A percentile compares a stretch with the other conserved stretches of the same genome.
phyloP scores from a whole-genome alignment of 345 rosid species.

The Angophora floribunda region DNA sequence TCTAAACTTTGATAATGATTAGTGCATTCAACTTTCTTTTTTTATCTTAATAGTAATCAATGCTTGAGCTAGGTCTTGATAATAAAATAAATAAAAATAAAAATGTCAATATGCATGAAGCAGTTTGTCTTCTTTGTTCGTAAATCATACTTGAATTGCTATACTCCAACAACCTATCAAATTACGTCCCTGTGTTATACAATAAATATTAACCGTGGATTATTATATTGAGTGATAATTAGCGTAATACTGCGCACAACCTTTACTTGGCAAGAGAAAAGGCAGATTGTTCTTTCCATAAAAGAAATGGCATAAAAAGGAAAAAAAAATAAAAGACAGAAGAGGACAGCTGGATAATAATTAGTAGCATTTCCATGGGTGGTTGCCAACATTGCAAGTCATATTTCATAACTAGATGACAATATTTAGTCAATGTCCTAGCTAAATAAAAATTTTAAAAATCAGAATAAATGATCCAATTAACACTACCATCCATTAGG shows the following conservation, averaged over 20 bases:
- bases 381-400: background rate
- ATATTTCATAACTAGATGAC: background rate
- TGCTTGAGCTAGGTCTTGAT: accelerated
- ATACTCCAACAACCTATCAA: background rate
- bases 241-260: background rate
- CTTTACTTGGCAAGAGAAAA: background rate
- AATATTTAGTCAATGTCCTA: background rate
- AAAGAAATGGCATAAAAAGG: too few species aligned
- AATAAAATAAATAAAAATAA: too few species aligned
- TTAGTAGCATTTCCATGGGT: background rate
- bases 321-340: too few species aligned
- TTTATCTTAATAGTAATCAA: accelerated
- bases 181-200: accelerated
- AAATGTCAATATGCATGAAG: background rate
- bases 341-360: background rate
- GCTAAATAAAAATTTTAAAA: background rate
- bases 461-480: accelerated
- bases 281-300: accelerated
- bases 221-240: too few species aligned
- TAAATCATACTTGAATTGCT: too few species aligned
- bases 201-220: accelerated
- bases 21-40: accelerated
- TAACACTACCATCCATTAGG: background rate
- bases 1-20: background rate
- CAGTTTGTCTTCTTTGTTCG: accelerated